These are phyloP conservation scores for Magnusiomyces tetraspermus DNA, from an alignment of 1,139 yeast species.

Conservation along the genomic window DNA sequence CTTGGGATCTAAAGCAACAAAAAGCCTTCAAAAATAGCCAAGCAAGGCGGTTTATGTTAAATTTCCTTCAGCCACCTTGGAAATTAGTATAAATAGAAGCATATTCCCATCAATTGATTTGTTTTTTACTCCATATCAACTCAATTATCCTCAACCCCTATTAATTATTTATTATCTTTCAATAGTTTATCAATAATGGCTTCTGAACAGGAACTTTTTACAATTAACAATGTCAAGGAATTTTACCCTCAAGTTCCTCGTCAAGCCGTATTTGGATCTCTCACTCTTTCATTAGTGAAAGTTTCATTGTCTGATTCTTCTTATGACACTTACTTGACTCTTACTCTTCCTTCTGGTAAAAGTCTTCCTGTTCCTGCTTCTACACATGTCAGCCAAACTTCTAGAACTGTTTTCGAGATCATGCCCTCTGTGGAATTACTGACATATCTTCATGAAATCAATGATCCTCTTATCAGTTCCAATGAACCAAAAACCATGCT, in stretches of 20 bases:
- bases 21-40: too few relatives aligned
- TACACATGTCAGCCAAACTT: constrained; percentile 5
- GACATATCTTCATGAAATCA: neutral
- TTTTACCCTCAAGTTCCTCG: constrained; percentile 2
- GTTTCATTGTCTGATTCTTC: neutral
- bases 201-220: constrained; percentile 3
- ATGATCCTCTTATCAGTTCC: neutral
- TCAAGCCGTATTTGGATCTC: constrained; percentile 7
- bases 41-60: too few relatives aligned
- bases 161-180: too few relatives aligned
- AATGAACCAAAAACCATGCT: neutral
- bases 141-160: too few relatives aligned
- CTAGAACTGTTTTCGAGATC: constrained; percentile 1
- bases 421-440: neutral
- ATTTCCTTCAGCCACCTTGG: too few relatives aligned
- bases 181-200: neutral
- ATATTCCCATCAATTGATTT: too few relatives aligned
- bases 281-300: constrained; percentile 5
- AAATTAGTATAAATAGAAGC: too few relatives aligned
- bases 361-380: constrained; percentile 7
- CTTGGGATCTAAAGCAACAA: too few relatives aligned
- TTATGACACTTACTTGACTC: constrained; percentile 4
- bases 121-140: too few relatives aligned
- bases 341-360: constrained; percentile 9
- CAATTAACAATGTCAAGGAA: constrained; percentile 10